Evolutionary conservation across 345 rosid species (phyloP).

Genomic region (Brassica incana): DNA sequence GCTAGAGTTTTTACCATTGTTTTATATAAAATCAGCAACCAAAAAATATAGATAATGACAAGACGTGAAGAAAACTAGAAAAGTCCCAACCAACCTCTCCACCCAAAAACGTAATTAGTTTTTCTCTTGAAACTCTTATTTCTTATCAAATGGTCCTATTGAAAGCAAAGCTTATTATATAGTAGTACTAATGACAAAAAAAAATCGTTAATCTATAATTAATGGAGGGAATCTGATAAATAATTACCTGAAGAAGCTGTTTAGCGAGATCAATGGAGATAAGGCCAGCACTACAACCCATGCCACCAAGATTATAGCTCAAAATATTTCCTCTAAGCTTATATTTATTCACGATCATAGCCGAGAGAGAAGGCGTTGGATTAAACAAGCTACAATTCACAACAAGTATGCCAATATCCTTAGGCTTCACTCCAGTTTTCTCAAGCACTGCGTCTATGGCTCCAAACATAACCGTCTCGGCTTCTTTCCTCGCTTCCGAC

Average conservation of each 20-base stretch:
- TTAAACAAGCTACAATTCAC: slow-evolving; percentile 1
- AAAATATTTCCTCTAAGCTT: slow-evolving; percentile 50
- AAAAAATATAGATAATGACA: slow-evolving; percentile 19
- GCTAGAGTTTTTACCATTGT: slow-evolving; percentile 1
- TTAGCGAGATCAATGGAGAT: slow-evolving; percentile 62
- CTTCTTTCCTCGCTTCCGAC: slow-evolving; percentile 1
- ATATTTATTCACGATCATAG: slow-evolving; percentile 41
- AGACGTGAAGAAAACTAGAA: slow-evolving; percentile 28
- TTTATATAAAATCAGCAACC: not conserved
- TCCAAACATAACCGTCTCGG: slow-evolving; percentile 49
- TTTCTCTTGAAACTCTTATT: not conserved
- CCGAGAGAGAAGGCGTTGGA: not conserved
- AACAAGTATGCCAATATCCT: slow-evolving; percentile 47
- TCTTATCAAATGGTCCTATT: slow-evolving; percentile 1
- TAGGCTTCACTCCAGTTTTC: slow-evolving; percentile 44
- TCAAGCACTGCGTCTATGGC: slow-evolving; percentile 50
- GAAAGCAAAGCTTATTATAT: not conserved
- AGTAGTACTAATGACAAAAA: not conserved
- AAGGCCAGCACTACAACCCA: slow-evolving; percentile 64
- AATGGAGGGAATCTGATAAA: not conserved
- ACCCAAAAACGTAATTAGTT: not conserved
- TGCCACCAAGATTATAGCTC: slow-evolving; percentile 58
- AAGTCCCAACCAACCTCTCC: slow-evolving; percentile 13
- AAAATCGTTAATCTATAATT: not conserved
- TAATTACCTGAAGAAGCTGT: slow-evolving; percentile 52